Base-by-base conservation (phyloP, 495 filamentous ascomycete genomes). In the Talaromyces stipitatus region DNA sequence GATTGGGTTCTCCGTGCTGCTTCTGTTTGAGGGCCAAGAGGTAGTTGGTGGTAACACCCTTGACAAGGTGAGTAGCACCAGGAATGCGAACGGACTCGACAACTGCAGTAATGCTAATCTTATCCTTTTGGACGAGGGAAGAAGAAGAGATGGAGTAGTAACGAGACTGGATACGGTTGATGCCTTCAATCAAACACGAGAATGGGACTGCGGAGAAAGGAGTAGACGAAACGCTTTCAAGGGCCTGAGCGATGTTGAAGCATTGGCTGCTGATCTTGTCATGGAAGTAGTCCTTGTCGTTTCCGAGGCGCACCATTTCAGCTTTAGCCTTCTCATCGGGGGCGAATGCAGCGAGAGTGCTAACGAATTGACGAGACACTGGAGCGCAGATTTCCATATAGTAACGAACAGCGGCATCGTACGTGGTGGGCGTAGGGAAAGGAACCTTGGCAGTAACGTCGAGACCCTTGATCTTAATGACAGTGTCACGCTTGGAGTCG, bases 91-190 rank as follows among this genome's bases (percentile, higher is more conserved):
- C 76, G 36, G 86, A 87, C 71, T 96, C 95, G 57, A 99, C 94
- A 32, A 97, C 89, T 56, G 92, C 92, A 3, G 94, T 99, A 62
- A 99, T 87, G 59, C 94, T 88, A 60, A 97, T 89, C 74, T 89
- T 86, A 68, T 95, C 85, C 71, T 94, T 92, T 59, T 99, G 92
- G 36, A 95, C 94, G 9, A 90, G 70, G 22, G 94, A 97, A 0
- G 92, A 97, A 0, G 95, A 97, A 22, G 94, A 99, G 70, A 99
- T 99, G 23, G 95, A 97, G 78, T 99, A 99, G 79, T 97, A 99
- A 27, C 94, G 90, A 8, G 95, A 92, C 67, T 97, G 94, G 46
- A 99, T 83, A 77, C 95, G 96, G 73, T 87, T 88, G 54, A 97
- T 70, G 60, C 91, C 88, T 76, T 99, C 94, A 60, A 97, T 94